phyloP scores from a whole-genome alignment of 1,139 yeast genomes.

The Williopsis jadinii region DNA sequence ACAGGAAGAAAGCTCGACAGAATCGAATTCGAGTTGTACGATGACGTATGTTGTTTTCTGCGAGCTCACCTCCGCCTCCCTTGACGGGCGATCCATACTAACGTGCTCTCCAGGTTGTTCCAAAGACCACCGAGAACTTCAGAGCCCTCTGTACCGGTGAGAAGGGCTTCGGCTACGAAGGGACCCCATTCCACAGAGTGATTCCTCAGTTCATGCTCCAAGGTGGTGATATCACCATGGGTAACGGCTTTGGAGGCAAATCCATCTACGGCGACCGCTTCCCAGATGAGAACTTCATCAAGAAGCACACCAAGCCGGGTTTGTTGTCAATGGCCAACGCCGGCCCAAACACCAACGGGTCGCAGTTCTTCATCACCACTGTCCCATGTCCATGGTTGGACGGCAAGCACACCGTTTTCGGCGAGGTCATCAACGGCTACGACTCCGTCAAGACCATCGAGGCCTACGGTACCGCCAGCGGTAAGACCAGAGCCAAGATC shows the following conservation, averaged over 20 bases:
- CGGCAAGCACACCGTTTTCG: conserved; percentile 98
- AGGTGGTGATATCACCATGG: conserved; percentile 97
- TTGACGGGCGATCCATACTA: too few relatives aligned
- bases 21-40: conserved; percentile 77
- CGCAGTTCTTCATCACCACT: conserved; percentile 98
- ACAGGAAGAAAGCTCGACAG: conserved; percentile 47
- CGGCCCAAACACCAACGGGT: conserved; percentile 99
- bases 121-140: conserved; percentile 98
- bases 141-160: conserved; percentile 96
- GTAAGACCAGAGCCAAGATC: conserved; percentile 75
- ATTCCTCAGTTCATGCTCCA: conserved; percentile 98
- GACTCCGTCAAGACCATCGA: conserved; percentile 92
- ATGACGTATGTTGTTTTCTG: conserved; percentile 41
- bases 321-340: conserved; percentile 98
- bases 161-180: conserved; percentile 92
- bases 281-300: conserved; percentile 89
- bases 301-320: conserved; percentile 88
- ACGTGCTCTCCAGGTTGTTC: conserved; percentile 42
- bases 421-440: conserved; percentile 89
- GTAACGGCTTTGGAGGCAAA: conserved; percentile 98
- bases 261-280: conserved; percentile 96
- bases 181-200: conserved; percentile 95
- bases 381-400: conserved; percentile 96
- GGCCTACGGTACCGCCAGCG: conserved; percentile 74
- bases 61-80: too few relatives aligned